These are phyloP conservation scores for Carex myosuroides DNA, from an alignment of 176 grass and related monocot species.

Conservation along the genomic window DNA sequence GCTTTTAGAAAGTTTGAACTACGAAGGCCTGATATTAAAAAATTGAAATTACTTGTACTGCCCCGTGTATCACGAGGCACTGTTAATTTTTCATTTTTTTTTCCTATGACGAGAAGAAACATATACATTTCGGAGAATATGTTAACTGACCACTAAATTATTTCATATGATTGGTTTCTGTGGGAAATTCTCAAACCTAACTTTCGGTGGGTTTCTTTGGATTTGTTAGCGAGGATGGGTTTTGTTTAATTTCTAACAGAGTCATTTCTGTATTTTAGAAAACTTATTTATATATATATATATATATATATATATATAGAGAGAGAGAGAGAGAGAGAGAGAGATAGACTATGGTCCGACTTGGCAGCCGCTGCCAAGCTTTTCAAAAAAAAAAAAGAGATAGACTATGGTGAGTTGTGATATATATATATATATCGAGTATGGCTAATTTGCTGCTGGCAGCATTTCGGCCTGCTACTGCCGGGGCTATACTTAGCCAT, in stretches of 20 bases:
- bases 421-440: too few species aligned
- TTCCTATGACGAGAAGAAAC: background rate
- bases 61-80: conserved; percentile 1
- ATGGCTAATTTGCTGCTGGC: too few species aligned
- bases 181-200: background rate
- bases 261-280: background rate
- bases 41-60: background rate
- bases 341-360: too few species aligned
- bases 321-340: too few species aligned
- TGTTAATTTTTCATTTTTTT: background rate
- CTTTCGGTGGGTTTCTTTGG: background rate
- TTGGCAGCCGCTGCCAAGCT: too few species aligned
- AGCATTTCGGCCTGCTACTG: too few species aligned
- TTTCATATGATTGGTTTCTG: background rate
- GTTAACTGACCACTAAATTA: background rate
- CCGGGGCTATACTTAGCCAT: too few species aligned
- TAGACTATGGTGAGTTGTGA: too few species aligned
- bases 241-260: background rate
- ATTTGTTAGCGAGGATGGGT: background rate
- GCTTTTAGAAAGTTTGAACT: conserved; percentile 6
- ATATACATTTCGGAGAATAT: background rate
- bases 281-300: background rate
- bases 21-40: background rate
- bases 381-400: too few species aligned
- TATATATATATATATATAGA: too few species aligned